Conservation (phyloP, 2,329 filamentous ascomycete genomes). For the Paracoccidioides lutzii region DNA sequence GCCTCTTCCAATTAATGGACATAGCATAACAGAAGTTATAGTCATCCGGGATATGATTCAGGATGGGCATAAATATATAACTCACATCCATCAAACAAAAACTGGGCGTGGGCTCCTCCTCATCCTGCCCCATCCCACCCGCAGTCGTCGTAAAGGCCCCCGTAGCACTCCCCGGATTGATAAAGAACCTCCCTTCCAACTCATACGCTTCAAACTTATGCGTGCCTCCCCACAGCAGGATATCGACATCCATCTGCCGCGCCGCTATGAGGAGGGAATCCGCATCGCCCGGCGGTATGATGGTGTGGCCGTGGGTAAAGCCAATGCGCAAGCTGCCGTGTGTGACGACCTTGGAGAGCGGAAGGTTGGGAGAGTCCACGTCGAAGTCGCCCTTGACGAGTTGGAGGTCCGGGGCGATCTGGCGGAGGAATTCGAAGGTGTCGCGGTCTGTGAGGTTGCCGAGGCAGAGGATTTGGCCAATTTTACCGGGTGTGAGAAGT, state of each 20-base stretch:
- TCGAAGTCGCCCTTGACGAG: conserved; percentile 60
- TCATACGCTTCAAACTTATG: conserved; percentile 60
- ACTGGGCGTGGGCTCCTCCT: conserved; percentile 71
- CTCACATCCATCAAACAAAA: conserved; percentile 97
- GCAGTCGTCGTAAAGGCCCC: conserved; percentile 50
- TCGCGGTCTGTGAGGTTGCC: conserved; percentile 69
- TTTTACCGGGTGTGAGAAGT: conserved; percentile 70
- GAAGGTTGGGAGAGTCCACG: conserved; percentile 51
- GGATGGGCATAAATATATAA: conserved; percentile 18
- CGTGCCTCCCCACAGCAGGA: conserved; percentile 56
- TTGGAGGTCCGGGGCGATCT: conserved; percentile 58
- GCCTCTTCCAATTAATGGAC: no score
- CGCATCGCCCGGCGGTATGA: conserved; percentile 52
- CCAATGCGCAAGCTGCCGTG: conserved; percentile 56
- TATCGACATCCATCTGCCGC: conserved; percentile 58
- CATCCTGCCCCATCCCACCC: conserved; percentile 39
- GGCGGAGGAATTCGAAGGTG: conserved; percentile 68
- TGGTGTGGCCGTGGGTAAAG: conserved; percentile 60
- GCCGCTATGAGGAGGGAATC: conserved; percentile 55
- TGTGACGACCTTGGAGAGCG: conserved; percentile 56
- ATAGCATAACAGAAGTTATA: no score
- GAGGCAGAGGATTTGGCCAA: conserved; percentile 66
- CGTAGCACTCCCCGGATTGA: conserved; percentile 56
- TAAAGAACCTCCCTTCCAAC: conserved; percentile 59
- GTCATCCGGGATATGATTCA: no score